These are phyloP conservation scores for Trichoderma cornu-damae DNA, from an alignment of 2,329 filamentous ascomycete species.

Conservation along the genomic window DNA sequence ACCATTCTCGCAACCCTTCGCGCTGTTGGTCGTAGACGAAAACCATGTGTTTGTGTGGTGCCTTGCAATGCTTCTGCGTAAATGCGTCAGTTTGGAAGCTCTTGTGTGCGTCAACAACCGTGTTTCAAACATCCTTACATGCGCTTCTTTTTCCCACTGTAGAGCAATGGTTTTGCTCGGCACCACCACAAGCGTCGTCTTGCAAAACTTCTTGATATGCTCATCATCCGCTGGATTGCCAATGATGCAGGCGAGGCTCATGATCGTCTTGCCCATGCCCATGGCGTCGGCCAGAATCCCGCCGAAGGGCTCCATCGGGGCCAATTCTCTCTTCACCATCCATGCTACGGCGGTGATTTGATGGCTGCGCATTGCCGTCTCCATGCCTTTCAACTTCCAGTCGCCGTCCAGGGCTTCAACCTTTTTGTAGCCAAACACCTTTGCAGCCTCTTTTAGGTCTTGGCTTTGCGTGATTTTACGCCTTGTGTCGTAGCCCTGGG, in stretches of 20 bases:
- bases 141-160: slow-evolving; percentile 27
- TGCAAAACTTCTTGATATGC: slow-evolving; percentile 34
- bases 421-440: slow-evolving; percentile 23
- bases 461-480: slow-evolving; percentile 12
- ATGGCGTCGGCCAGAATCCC: slow-evolving; percentile 54
- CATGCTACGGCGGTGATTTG: slow-evolving; percentile 50
- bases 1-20: neutral
- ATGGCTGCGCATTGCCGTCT: slow-evolving; percentile 37
- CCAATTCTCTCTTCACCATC: slow-evolving; percentile 50
- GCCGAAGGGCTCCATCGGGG: neutral
- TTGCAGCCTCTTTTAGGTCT: slow-evolving; percentile 21
- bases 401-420: slow-evolving; percentile 8
- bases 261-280: slow-evolving; percentile 66
- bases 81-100: neutral
- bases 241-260: slow-evolving; percentile 52
- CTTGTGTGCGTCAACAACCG: too few species aligned
- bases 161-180: slow-evolving; percentile 22
- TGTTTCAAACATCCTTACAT: neutral
- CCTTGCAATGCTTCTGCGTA: neutral
- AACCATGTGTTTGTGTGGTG: neutral
- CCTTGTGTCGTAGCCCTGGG: slow-evolving; percentile 18
- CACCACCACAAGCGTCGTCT: slow-evolving; percentile 32
- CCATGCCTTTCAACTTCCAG: slow-evolving; percentile 24
- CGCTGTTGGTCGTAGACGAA: neutral
- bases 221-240: slow-evolving; percentile 27